Evolutionary conservation across 768 basidiomycete species (phyloP), one percentile per base, ranked within the genome.

Genomic region (Boletus subcaerulescens): DNA sequence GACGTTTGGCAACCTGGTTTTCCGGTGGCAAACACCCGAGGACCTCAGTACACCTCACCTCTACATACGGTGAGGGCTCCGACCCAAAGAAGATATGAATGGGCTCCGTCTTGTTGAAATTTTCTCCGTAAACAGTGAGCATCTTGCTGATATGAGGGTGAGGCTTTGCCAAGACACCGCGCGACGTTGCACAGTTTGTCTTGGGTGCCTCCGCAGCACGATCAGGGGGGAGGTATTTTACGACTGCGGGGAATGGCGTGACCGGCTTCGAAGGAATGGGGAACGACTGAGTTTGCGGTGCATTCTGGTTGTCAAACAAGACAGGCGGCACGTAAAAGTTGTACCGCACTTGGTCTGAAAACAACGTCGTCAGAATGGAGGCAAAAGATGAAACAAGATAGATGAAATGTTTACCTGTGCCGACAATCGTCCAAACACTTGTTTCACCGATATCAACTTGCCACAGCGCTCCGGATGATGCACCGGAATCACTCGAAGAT

Each of bases 381-480:
- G 31, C 50, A 35, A 45, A 47, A 44, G 35, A 40, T 24, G 22
- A 47, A 43, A 47, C 51, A 36, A 45, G 43, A 33, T 5, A 45
- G 56, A 55, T 29, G 58, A 3, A 45, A 24, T 4, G 33, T 13
- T 72, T 70, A 92, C 91, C 91, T 58, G 90, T 93, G 61, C 93
- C 91, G 57, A 93, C 91, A 60, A 94, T 91, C 4, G 93, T 94
- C 93, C 93, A 95, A 22, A 93, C 89, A 67, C 91, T 92, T 31
- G 91, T 92, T 76, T 94, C 92, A 57, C 92, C 92, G 54, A 93
- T 92, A 69, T 94, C 92, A 51, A 93, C 87, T 66, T 87, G 87
- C 91, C 89, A 93, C 22, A 90, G 78, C 11, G 88, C 87, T 48
- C 88, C 91, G 6, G 87, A 91, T 43, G 85, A 83, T 48, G 85